Base-by-base conservation (phyloP, 1,139 yeast species). In the Maudiozyma humilis region DNA sequence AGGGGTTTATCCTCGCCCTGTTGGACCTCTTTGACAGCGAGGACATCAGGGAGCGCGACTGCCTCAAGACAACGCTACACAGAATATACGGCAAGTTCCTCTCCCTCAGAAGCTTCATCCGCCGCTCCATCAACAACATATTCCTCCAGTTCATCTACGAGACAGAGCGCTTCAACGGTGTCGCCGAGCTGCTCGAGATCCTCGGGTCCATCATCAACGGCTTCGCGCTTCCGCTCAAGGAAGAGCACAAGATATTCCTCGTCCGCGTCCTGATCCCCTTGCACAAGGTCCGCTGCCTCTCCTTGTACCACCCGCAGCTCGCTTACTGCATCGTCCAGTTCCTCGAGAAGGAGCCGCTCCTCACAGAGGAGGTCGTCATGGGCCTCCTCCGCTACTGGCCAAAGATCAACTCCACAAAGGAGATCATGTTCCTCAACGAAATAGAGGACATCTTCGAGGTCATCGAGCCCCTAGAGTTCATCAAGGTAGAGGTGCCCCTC, bases 261-360 rank as follows among this genome's bases (percentile, higher is more conserved):
- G 80, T 87, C 29, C 75, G 96, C 47, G 89, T 89, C n/a, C 73
- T 91, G 57, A 73, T 91, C 32, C 99, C 99, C 23, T 70, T 91
- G 63, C 99, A 91, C 66, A 91, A 93, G 64, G 94, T 87, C 12
- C 82, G 89, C 60, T 78, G 94, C 44, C 71, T 91, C 48, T 82
- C 94, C 12, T 70, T 89, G 51, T 91, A 89, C 63, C 98, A 91
- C 63, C 96, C 98, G 35, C 98, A 93, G 65, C 72, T 91, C 55
- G 96, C 97, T 12, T 91, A 91, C 66, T 91, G 99, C 68, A 85
- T 93, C 45, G 95, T 93, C 14, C 99, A 91, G 67, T 91, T 91
- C 64, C 71, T 91, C 57, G 98, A 91, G 57, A 91, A 91, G 64
- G 98, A 91, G 62, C 94, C 96, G 1, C 56, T 77, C 13, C 72